Percentiles rank a stretch among this genome's conserved stretches.
phyloP scores from a whole-genome alignment of 257 asterid genomes.

The Osmanthus fragrans region DNA sequence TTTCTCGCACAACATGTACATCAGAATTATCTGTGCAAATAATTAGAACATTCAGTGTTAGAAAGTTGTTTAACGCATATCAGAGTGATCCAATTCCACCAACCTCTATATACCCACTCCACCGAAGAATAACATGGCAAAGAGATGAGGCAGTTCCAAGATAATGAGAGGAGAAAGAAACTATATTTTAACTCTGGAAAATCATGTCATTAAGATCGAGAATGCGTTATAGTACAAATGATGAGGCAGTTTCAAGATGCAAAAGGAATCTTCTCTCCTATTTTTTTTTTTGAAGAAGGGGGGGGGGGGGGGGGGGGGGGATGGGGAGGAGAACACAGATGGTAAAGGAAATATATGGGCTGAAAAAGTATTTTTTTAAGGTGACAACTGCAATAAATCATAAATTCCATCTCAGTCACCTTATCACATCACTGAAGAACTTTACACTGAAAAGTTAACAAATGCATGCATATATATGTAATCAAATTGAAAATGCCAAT shows the following conservation, averaged over 20 bases:
- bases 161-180: neutral
- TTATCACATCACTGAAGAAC: neutral
- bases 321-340: neutral
- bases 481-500: neutral
- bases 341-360: neutral
- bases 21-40: constrained; percentile 52
- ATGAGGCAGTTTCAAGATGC: too few relatives aligned
- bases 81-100: constrained; percentile 1
- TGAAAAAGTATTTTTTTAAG: neutral
- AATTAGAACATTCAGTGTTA: neutral
- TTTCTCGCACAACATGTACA: constrained; percentile 40
- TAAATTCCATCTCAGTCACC: neutral
- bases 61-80: constrained; percentile 7
- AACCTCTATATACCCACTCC: neutral
- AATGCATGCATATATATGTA: neutral
- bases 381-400: neutral
- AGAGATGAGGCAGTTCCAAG: neutral
- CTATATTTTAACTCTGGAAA: neutral
- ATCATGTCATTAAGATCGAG: neutral
- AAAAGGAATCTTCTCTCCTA: neutral
- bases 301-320: too few relatives aligned
- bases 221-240: neutral
- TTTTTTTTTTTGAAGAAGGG: too few relatives aligned
- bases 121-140: neutral
- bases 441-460: neutral